These are phyloP conservation scores for Paramyrothecium sp. DNA, from an alignment of 2,329 filamentous ascomycete species.

Conservation along the genomic window DNA sequence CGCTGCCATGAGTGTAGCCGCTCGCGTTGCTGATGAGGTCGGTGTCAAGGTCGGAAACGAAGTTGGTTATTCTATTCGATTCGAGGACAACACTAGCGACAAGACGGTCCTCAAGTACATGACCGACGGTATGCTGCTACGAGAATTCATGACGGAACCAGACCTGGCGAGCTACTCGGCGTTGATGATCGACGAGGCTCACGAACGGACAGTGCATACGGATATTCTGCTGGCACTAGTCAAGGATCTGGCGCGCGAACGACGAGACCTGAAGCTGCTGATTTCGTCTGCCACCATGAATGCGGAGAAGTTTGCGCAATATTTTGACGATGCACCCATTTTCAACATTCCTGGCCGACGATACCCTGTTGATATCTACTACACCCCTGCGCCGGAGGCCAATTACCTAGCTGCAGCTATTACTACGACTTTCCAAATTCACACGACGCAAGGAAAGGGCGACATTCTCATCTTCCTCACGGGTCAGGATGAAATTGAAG, in stretches of 20 bases:
- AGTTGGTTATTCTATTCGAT: conserved; percentile 92
- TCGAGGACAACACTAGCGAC: conserved; percentile 87
- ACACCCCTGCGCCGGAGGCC: conserved; percentile 85
- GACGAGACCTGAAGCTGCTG: conserved; percentile 83
- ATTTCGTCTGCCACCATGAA: conserved; percentile 96
- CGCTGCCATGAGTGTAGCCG: conserved; percentile 96
- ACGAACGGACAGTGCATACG: conserved; percentile 88
- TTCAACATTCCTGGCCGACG: conserved; percentile 91
- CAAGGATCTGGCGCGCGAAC: conserved; percentile 80
- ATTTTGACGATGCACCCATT: conserved; percentile 90
- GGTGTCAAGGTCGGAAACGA: conserved; percentile 86
- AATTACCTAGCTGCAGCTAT: conserved; percentile 92
- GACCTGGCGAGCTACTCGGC: conserved; percentile 79
- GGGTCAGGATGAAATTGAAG: conserved; percentile 94
- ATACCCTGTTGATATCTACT: conserved; percentile 89
- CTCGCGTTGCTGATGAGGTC: conserved; percentile 92
- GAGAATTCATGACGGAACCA: conserved; percentile 87
- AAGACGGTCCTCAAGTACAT: conserved; percentile 94
- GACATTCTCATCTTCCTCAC: conserved; percentile 95
- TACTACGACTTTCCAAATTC: conserved; percentile 93
- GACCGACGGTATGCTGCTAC: conserved; percentile 93
- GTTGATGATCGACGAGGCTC: conserved; percentile 96
- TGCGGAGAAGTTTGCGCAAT: conserved; percentile 85
- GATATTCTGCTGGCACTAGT: conserved; percentile 86
- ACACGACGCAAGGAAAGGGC: conserved; percentile 78